Evolutionary conservation across 352 stramenopile species (phyloP), one percentile per base, ranked within the genome.

Genomic region (Phytophthora colocasiae): DNA sequence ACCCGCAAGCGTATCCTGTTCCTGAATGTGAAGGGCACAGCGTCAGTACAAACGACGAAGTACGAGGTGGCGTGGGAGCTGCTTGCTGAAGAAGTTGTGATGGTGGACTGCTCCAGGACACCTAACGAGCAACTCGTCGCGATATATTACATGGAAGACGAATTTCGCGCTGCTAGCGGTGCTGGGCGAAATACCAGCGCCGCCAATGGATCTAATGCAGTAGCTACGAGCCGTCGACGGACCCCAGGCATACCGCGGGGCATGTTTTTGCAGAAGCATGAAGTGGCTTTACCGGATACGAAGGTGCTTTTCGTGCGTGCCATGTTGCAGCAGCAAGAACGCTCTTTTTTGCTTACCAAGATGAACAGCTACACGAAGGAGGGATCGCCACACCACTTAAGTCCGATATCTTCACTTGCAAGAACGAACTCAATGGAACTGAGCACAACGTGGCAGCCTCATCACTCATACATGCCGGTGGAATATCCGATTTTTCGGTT

Each of bases 281-380:
- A 81, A 36, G 83, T 96, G 39, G 71, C 77, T 39, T 40, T 96
- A 9, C 85, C 89, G 22, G 81, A 90, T 34, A 88, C 76, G 24
- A 91, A 93, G 57, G 75, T 92, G 19, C 48, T 94, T 19, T 96
- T 94, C 50, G 75, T 96, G 15, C 81, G 81, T 29, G 88, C 87
- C 1, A 96, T 95, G 87, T 71, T 96, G 22, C 87, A 96, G 60
- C 89, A 95, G 58, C 87, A 93, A 54, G 87, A 95, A 53, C 83
- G 84, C 2, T 89, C 84, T 34, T 61, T 92, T 34, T 61, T 92
- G 31, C 72, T 91, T 9, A 88, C 86, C 2, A 87, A 90, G 58
- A 83, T 81, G 67, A 80, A 86, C 39, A 78, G 59, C 63, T 48
- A 69, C 53, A 77, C 71, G 19, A 59, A 69, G 29, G 55, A 58